Evolutionary conservation across 2,329 filamentous ascomycete genomes (phyloP).

Genomic region (Tolypocladium endophyticum): DNA sequence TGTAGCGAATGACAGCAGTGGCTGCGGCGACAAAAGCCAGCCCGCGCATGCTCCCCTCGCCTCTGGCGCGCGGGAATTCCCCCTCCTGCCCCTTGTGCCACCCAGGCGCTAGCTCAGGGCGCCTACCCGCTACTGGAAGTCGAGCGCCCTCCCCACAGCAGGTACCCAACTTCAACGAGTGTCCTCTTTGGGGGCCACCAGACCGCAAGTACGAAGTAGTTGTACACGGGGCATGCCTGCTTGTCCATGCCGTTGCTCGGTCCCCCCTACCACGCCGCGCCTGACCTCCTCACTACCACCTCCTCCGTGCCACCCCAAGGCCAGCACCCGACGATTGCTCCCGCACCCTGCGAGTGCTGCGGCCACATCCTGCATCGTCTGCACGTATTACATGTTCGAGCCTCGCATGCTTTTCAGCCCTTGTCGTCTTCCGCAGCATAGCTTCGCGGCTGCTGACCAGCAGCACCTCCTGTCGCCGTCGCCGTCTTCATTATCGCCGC

Average conservation of each 20-base stretch:
- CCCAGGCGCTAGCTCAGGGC: neutral
- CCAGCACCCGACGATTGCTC: neutral
- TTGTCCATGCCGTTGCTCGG: neutral
- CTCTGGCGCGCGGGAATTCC: neutral
- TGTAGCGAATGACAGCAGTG: neutral
- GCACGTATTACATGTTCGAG: neutral
- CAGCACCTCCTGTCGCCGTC: neutral
- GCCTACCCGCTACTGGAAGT: neutral
- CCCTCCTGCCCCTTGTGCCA: neutral
- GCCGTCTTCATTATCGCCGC: neutral
- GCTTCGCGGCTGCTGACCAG: constrained; percentile 1
- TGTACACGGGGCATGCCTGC: neutral
- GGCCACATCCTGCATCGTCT: neutral
- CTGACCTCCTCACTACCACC: neutral
- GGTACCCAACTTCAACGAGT: neutral
- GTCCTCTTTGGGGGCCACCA: neutral
- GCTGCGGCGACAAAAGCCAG: neutral
- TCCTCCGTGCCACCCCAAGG: neutral
- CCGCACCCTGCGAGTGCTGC: neutral
- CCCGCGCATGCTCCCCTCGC: neutral
- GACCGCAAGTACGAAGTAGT: neutral
- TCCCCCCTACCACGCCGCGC: neutral
- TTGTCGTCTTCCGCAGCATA: neutral
- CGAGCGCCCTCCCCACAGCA: neutral
- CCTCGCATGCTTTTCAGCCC: constrained; percentile 1